Evolutionary conservation across 148 eudicot species (phyloP), one percentile per base, ranked within the genome.

Genomic region (Gaultheria prostrata): DNA sequence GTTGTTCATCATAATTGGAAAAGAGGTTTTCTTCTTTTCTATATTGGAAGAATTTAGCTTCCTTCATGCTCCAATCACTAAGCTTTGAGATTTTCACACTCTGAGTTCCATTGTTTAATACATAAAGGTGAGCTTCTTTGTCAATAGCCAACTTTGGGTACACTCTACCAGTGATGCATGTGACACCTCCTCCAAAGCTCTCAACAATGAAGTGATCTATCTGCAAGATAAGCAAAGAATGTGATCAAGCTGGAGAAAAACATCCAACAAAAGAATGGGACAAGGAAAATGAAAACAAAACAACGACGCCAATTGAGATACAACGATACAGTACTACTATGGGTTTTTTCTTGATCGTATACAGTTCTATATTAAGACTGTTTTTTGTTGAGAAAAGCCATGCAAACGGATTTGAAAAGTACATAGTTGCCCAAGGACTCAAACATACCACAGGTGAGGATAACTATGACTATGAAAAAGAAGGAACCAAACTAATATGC

Each of bases 131-230:
- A 18, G 80, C 80, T 30, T 78, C 87, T 15, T 72, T 26, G 21
- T 46, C 63, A 21, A 77, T 59, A 70, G 79, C 71, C 70, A 82
- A 61, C 3, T 21, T 46, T 57, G 82, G 87, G 45, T 85, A 78
- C 6, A 85, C 82, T 56, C 84, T 85, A 1, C 61, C 78, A 4
- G 82, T 85, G 30, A 85, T 85, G 79, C 87, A 85, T 0, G 82
- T 21, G 20, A 54, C 69, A 33, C 87, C 85, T 3, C 82, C 85
- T 45, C 83, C 85, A 72, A 85, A 82, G 56, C 84, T 85, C 87
- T 85, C 87, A 18, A 85, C 80, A 11, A 85, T 74, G 9, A 84
- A 85, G 71, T 70, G 87, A 32, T 85, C 87, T 8, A 85, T 57
- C 84, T 85, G 83, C 32, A 85, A 15, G 78, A 21, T 6, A 43